Evolutionary conservation across 495 filamentous ascomycete species (phyloP).

Genomic region (Cercophora sp.): DNA sequence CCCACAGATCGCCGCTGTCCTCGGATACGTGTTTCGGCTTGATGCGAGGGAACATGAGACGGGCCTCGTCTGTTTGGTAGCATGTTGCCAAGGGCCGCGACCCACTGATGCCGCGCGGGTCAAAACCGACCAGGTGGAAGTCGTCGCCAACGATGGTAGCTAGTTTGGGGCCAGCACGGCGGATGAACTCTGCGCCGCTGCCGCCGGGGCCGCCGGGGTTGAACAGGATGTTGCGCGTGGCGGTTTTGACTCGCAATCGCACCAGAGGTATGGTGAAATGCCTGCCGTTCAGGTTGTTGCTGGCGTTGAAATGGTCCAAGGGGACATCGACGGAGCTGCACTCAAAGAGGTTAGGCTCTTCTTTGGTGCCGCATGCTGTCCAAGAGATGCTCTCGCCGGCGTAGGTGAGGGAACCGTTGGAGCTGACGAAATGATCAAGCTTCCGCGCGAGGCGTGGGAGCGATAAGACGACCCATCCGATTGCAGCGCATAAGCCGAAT

Average conservation of each 20-base stretch:
- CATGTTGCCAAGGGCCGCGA: constrained; percentile 35
- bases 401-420: constrained; percentile 28
- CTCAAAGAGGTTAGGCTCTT: constrained; percentile 29
- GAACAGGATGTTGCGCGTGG: constrained; percentile 40
- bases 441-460: too few species aligned
- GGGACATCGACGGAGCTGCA: constrained; percentile 38
- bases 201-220: constrained; percentile 47
- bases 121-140: constrained; percentile 43
- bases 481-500: too few species aligned
- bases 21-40: constrained; percentile 22
- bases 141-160: constrained; percentile 37
- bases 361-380: constrained; percentile 34
- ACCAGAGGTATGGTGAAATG: constrained; percentile 42
- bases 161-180: constrained; percentile 30
- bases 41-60: constrained; percentile 23
- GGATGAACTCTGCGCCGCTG: constrained; percentile 35
- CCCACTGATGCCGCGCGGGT: constrained; percentile 43
- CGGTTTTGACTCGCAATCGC: constrained; percentile 35
- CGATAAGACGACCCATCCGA: too few species aligned
- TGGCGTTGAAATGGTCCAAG: constrained; percentile 41
- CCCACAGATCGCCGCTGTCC: constrained; percentile 39
- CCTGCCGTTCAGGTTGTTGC: constrained; percentile 23
- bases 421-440: too few species aligned
- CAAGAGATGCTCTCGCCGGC: constrained; percentile 35
- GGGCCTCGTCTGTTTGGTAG: constrained; percentile 30